Percentiles rank a stretch among this genome's conserved stretches.
Evolutionary conservation across 148 eudicot species (phyloP).

Genomic region (Rhododendron kiyosumense): DNA sequence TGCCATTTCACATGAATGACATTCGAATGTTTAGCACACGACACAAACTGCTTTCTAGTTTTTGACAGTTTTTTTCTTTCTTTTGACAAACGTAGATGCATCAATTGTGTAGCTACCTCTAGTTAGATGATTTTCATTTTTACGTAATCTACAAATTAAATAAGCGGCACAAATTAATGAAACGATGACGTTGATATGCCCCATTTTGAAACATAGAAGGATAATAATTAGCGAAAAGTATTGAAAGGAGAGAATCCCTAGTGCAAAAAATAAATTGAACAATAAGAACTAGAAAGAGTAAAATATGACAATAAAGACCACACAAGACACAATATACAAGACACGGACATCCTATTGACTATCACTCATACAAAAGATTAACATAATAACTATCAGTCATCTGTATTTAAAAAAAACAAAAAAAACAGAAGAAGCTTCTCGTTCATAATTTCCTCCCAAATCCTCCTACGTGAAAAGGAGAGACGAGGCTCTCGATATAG

Average conservation of each 20-base stretch:
- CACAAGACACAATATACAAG: no score
- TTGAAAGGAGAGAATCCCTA: background rate
- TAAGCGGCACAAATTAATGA: background rate
- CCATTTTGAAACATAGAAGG: background rate
- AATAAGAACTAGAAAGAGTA: background rate
- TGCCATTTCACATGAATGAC: background rate
- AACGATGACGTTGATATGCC: no score
- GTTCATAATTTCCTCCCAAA: background rate
- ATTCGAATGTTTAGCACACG: background rate
- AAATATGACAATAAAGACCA: no score
- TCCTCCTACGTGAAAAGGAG: background rate
- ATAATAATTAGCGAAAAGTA: background rate
- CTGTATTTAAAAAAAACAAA: no score
- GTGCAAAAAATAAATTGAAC: background rate
- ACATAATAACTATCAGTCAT: no score
- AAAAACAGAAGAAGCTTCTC: background rate
- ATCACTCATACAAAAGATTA: no score
- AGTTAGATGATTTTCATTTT: background rate
- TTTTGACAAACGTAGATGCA: background rate
- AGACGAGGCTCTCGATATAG: background rate
- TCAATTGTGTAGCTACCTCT: background rate
- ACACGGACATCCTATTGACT: no score
- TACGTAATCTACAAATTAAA: background rate
- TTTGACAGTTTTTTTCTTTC: background rate
- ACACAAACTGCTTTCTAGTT: background rate